These are phyloP conservation scores for Skeletonema marinoi DNA, from an alignment of 108 stramenopile genomes.

Conservation along the genomic window DNA sequence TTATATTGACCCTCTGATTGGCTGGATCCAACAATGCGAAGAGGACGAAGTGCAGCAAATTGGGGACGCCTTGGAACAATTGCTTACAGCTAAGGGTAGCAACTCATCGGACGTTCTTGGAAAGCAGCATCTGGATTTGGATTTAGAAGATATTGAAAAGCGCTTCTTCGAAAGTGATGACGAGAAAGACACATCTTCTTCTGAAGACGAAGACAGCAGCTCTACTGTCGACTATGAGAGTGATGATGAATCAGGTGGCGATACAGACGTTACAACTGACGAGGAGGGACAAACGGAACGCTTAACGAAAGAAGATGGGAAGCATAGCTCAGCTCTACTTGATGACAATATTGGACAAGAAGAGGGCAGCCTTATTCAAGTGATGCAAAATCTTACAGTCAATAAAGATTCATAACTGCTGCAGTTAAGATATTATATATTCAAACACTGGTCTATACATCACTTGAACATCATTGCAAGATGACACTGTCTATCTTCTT, in stretches of 20 bases:
- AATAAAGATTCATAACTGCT: not conserved
- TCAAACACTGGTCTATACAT: no score
- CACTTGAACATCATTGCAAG: no score
- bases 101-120: not conserved
- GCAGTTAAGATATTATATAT: no score
- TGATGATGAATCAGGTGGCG: conserved; percentile 6
- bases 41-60: conserved; percentile 28
- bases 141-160: conserved; percentile 26
- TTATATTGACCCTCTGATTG: conserved; percentile 70
- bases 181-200: conserved; percentile 6
- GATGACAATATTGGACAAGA: not conserved
- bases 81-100: not conserved
- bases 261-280: conserved; percentile 1
- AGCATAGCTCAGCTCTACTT: not conserved
- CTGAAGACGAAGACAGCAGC: not conserved
- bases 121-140: conserved; percentile 28
- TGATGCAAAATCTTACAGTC: not conserved
- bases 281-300: not conserved
- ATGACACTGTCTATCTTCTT: no score
- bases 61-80: conserved; percentile 16
- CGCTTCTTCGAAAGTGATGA: not conserved
- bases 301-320: not conserved
- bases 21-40: conserved; percentile 68
- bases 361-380: not conserved
- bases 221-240: conserved; percentile 2